Evolutionary conservation across 2,329 filamentous ascomycete species (phyloP).

Genomic region (Sordariomycetes sp.): DNA sequence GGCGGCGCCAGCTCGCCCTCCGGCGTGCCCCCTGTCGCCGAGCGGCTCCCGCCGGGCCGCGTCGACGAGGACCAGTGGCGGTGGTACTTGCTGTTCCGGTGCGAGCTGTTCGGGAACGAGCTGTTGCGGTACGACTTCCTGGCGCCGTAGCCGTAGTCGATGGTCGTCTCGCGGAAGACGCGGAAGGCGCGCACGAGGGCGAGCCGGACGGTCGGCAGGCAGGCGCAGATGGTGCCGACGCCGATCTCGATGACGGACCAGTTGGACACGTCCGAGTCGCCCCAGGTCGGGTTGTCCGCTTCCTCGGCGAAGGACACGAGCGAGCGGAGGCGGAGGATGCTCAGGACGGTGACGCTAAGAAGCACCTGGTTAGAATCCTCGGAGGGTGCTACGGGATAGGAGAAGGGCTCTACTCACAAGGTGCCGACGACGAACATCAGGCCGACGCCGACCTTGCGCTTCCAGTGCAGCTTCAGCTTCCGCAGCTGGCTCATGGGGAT

Average conservation of each 20-base stretch:
- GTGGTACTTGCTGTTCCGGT: slow-evolving; percentile 4
- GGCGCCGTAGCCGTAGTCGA: slow-evolving; percentile 4
- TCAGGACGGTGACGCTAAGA: slow-evolving; percentile 17
- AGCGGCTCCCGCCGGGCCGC: background rate
- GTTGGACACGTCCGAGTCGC: slow-evolving; percentile 14
- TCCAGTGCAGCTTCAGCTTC: slow-evolving; percentile 24
- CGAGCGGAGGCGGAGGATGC: slow-evolving; percentile 17
- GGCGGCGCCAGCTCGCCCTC: background rate
- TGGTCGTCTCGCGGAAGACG: slow-evolving; percentile 15
- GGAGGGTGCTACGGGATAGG: background rate
- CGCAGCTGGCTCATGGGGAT: slow-evolving; percentile 31
- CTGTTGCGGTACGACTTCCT: slow-evolving; percentile 14
- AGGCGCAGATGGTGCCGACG: slow-evolving; percentile 21
- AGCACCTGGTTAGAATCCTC: background rate
- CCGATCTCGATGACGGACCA: slow-evolving; percentile 22
- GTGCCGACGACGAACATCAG: slow-evolving; percentile 33
- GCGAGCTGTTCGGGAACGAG: slow-evolving; percentile 5
- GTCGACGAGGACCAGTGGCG: background rate
- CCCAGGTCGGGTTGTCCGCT: slow-evolving; percentile 16
- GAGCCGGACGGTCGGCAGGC: slow-evolving; percentile 17
- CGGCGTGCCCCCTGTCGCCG: background rate
- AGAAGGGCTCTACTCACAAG: slow-evolving; percentile 15
- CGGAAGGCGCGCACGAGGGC: slow-evolving; percentile 21
- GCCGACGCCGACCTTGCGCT: slow-evolving; percentile 30
- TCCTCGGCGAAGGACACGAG: slow-evolving; percentile 15